Base-by-base conservation (phyloP, 2,329 filamentous ascomycete species). In the Penicillium sp. region DNA sequence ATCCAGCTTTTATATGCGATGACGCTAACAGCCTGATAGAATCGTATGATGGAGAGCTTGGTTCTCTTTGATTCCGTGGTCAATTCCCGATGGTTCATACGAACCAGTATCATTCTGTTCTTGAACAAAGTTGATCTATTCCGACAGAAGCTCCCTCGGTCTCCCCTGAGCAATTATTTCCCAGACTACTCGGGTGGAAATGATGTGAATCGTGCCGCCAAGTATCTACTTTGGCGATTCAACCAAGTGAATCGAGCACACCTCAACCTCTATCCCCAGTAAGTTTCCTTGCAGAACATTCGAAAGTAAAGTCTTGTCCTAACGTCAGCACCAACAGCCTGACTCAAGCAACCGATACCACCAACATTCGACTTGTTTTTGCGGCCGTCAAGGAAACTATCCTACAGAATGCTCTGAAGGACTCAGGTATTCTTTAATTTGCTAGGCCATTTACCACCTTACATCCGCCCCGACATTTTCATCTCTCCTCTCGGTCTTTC, bases 81-180 rank as follows among this genome's bases (percentile, higher is more conserved):
- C 65, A 99, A 99, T 77, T 97, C 94, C 29, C 84, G 94, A 66
- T 99, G 94, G 94, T 99, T 99, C 76, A 96, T 97, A 89, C 84
- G 94, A 66, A 99, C 94, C 12, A 97, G 92, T 71, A 99, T 99
- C 71, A 97, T 99, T 69, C 82, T 99, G 54, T 99, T 99, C 79
- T 82, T 99, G 59, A 99, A 99, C 81, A 99, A 99, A 75, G 94
- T 99, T 64, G 94, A 99, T 78, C 85, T 99, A 55, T 99, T 99
- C 82, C 93, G 94, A 74, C 88, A 92, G 70, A 99, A 99, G 75
- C 85, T 99, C 26, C 85, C 86, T 53, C 86, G 92, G 60, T 97
- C 92, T 53, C 93, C 94, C 0, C 77, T 99, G 44, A 90, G 88
- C 66, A 96, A 93, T 71, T 99, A 97, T 74, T 99, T 99, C 70